Conservation (phyloP, 345 rosid species). For the Abelmoschus esculentus region DNA sequence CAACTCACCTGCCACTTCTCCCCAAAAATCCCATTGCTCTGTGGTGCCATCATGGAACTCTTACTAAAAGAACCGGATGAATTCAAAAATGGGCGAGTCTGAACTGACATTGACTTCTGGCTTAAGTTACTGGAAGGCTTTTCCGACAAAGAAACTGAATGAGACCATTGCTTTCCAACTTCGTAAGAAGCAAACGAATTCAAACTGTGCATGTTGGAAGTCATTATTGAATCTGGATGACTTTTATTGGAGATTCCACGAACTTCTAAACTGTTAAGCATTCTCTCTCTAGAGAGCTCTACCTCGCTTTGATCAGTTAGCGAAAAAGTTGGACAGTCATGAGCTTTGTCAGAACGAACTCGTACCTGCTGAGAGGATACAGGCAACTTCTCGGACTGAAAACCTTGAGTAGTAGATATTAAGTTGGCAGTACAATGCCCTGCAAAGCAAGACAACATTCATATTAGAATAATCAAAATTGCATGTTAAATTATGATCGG, state of each 20-base stretch:
- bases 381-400: slow-evolving; percentile 31
- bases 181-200: slow-evolving; percentile 34
- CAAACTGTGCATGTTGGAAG: slow-evolving; percentile 34
- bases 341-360: slow-evolving; percentile 33
- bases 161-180: slow-evolving; percentile 43
- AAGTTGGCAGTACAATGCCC: slow-evolving; percentile 41
- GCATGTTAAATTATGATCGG: not conserved
- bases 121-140: slow-evolving; percentile 37
- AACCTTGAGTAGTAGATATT: slow-evolving; percentile 29
- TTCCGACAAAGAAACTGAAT: slow-evolving; percentile 50
- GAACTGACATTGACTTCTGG: slow-evolving; percentile 43
- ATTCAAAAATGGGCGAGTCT: slow-evolving; percentile 38
- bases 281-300: slow-evolving; percentile 36
- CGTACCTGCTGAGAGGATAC: slow-evolving; percentile 44
- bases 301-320: slow-evolving; percentile 41
- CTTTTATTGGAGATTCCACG: slow-evolving; percentile 30
- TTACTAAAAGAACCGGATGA: slow-evolving; percentile 32
- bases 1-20: slow-evolving; percentile 42
- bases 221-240: slow-evolving; percentile 39
- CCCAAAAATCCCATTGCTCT: slow-evolving; percentile 46
- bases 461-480: slow-evolving; percentile 19
- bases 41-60: slow-evolving; percentile 38
- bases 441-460: slow-evolving; percentile 24
- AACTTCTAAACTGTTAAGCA: slow-evolving; percentile 32
- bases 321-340: slow-evolving; percentile 30